phyloP scores from a whole-genome alignment of 805 yeast genomes.

The Kuraishia ogatae region DNA sequence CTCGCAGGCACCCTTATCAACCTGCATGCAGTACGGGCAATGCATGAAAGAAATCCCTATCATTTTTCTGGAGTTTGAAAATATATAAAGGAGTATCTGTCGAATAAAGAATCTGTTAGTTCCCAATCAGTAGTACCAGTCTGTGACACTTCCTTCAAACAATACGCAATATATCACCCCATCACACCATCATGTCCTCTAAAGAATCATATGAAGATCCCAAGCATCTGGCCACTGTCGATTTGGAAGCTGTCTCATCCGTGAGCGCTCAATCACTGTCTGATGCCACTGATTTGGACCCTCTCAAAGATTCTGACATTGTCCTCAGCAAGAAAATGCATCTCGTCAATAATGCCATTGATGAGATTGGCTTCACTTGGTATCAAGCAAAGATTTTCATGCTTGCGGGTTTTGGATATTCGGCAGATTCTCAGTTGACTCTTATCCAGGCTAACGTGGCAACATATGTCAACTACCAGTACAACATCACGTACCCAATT shows the following conservation, averaged over 20 bases:
- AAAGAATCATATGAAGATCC: neutral
- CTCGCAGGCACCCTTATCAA: neutral
- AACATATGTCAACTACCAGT: conserved; percentile 38
- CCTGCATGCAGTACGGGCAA: neutral
- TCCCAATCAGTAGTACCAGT: neutral
- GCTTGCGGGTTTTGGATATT: conserved; percentile 49
- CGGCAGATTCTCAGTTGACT: conserved; percentile 44
- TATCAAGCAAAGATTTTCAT: conserved; percentile 41
- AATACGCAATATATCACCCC: neutral
- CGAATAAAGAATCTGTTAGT: neutral
- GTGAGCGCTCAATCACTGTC: neutral
- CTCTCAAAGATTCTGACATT: conserved; percentile 27
- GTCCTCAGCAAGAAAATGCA: conserved; percentile 31
- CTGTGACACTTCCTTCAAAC: neutral
- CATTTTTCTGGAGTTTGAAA: neutral
- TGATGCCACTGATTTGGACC: conserved; percentile 12
- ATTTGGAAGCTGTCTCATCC: neutral
- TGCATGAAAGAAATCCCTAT: neutral
- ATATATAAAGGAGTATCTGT: neutral
- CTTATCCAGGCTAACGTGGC: conserved; percentile 37
- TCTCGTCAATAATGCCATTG: conserved; percentile 44
- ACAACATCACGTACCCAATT: conserved; percentile 32
- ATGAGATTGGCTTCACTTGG: conserved; percentile 55
- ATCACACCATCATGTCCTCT: neutral
- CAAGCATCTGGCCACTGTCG: neutral